Evolutionary conservation across 441 rosid genomes (phyloP).

Genomic region (Francoa sonchifolia): DNA sequence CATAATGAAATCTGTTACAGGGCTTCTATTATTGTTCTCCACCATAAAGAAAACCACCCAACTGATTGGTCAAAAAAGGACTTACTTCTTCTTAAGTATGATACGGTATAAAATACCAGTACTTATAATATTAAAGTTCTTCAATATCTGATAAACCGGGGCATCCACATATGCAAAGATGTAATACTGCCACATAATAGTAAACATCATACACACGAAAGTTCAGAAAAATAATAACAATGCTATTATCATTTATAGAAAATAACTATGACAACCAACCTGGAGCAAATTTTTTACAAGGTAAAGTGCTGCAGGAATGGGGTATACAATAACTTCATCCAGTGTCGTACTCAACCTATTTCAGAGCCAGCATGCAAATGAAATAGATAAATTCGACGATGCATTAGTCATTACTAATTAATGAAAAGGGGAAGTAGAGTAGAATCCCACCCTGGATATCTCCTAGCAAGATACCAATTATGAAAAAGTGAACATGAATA

Average conservation of each 20-base stretch:
- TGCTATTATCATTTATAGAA: neutral
- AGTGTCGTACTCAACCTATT: constrained; percentile 71
- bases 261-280: constrained; percentile 26
- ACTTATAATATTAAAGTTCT: constrained; percentile 88
- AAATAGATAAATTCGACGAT: neutral
- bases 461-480: too few species aligned
- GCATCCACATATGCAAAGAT: constrained; percentile 94
- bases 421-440: too few species aligned
- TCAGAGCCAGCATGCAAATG: constrained; percentile 10
- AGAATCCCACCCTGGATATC: too few species aligned
- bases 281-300: constrained; percentile 94
- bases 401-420: neutral
- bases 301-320: constrained; percentile 84
- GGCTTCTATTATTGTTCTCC: neutral
- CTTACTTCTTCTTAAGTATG: constrained; percentile 84
- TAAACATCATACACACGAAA: constrained; percentile 5
- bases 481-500: too few species aligned
- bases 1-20: neutral
- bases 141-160: constrained; percentile 91
- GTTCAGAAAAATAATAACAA: constrained; percentile 9
- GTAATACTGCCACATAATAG: constrained; percentile 59
- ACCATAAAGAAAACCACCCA: neutral
- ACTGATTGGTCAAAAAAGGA: constrained; percentile 6
- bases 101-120: constrained; percentile 83
- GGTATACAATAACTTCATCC: constrained; percentile 83